Evolutionary conservation across 345 rosid species (phyloP).

Genomic region (Raphanus raphanistrum): DNA sequence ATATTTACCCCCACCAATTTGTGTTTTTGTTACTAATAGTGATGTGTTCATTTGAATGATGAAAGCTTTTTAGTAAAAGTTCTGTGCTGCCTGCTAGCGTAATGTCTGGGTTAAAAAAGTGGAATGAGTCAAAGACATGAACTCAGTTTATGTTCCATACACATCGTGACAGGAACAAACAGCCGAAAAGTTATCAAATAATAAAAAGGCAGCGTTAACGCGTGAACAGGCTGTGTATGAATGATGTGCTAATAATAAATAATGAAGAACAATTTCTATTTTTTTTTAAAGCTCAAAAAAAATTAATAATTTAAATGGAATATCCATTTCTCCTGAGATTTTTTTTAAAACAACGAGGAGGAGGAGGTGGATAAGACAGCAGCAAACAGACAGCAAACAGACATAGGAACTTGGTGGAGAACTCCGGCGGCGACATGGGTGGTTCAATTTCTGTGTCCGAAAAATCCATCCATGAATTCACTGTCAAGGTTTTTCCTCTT

Average conservation of each 20-base stretch:
- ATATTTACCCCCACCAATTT: background rate
- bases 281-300: background rate
- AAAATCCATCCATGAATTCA: slow-evolving; percentile 67
- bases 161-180: background rate
- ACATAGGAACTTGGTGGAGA: background rate
- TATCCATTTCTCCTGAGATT: background rate
- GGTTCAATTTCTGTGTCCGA: slow-evolving; percentile 51
- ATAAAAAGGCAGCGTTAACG: background rate
- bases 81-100: background rate
- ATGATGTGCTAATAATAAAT: background rate
- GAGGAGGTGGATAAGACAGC: slow-evolving; percentile 6
- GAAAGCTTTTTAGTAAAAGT: background rate
- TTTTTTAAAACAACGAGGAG: background rate
- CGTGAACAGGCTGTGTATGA: background rate
- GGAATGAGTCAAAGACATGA: background rate
- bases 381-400: background rate
- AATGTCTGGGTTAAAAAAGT: background rate
- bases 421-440: slow-evolving; percentile 45
- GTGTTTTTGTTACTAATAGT: background rate
- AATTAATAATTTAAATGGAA: background rate
- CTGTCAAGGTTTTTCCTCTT: slow-evolving; percentile 56
- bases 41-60: background rate
- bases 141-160: background rate
- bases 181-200: background rate
- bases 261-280: background rate